Conservation (phyloP, 257 asterid genomes). For the Solanum verrucosum region DNA sequence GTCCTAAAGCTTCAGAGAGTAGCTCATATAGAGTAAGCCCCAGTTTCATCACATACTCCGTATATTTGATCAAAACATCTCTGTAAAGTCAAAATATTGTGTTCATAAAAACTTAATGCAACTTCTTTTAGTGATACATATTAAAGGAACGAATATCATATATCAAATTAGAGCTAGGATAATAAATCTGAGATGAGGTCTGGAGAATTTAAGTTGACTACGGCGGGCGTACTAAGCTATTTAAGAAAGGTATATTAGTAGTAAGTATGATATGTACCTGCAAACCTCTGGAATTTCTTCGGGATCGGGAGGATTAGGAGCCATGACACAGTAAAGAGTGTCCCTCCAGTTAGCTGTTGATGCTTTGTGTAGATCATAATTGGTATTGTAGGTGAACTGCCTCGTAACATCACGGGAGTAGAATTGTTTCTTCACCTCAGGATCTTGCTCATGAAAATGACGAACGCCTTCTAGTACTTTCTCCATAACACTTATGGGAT, state of each 20-base stretch:
- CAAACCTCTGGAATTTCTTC: conserved; percentile 5
- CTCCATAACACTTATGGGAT: conserved; percentile 8
- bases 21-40: conserved; percentile 21
- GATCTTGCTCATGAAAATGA: conserved; percentile 19
- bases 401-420: conserved; percentile 5
- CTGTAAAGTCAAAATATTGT: conserved; percentile 2
- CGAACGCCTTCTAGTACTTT: conserved; percentile 5
- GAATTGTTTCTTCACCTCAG: conserved; percentile 8
- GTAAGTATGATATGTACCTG: not conserved
- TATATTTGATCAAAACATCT: conserved; percentile 20
- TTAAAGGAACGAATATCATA: not conserved
- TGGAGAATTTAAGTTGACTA: not conserved
- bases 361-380: conserved; percentile 13
- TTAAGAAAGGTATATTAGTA: not conserved
- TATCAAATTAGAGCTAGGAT: not conserved
- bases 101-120: not conserved
- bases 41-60: conserved; percentile 13
- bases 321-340: not conserved
- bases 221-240: not conserved
- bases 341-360: conserved; percentile 21
- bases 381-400: not conserved
- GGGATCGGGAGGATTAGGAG: conserved; percentile 12
- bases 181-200: not conserved
- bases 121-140: not conserved
- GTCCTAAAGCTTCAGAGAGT: conserved; percentile 29